These are phyloP conservation scores for Arthrobotrys sphaeroides DNA, from an alignment of 2,329 filamentous ascomycete species.

Conservation along the genomic window DNA sequence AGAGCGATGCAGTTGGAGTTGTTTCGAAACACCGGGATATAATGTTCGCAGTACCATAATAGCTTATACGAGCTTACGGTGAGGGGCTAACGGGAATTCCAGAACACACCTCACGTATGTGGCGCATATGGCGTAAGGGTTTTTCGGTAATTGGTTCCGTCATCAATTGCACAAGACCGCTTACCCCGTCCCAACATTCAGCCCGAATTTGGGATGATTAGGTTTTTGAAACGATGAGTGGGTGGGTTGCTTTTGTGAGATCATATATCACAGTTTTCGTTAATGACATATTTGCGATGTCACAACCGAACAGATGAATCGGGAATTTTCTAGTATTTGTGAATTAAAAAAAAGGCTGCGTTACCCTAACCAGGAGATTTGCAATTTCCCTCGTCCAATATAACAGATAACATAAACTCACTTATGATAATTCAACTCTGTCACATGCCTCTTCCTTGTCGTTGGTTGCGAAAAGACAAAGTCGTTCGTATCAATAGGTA, in stretches of 20 bases:
- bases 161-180: slow-evolving; percentile 14
- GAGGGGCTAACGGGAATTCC: neutral
- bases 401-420: neutral
- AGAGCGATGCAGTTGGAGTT: neutral
- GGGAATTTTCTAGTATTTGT: too few relatives aligned
- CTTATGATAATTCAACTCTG: neutral
- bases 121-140: slow-evolving; percentile 24
- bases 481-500: neutral
- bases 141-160: slow-evolving; percentile 42
- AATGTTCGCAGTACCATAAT: slow-evolving; percentile 1
- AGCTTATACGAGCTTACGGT: slow-evolving; percentile 47
- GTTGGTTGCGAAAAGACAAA: neutral
- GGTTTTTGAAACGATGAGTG: neutral
- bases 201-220: slow-evolving; percentile 7
- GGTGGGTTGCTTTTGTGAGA: neutral
- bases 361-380: slow-evolving; percentile 12
- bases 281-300: neutral
- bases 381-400: neutral
- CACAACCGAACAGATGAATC: neutral
- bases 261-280: neutral
- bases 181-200: neutral
- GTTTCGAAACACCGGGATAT: slow-evolving; percentile 38
- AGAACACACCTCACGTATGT: slow-evolving; percentile 11
- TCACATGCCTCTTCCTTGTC: slow-evolving; percentile 14
- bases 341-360: neutral